These are phyloP conservation scores for Tricholomella constricta DNA, from an alignment of 768 basidiomycete genomes.

Conservation along the genomic window DNA sequence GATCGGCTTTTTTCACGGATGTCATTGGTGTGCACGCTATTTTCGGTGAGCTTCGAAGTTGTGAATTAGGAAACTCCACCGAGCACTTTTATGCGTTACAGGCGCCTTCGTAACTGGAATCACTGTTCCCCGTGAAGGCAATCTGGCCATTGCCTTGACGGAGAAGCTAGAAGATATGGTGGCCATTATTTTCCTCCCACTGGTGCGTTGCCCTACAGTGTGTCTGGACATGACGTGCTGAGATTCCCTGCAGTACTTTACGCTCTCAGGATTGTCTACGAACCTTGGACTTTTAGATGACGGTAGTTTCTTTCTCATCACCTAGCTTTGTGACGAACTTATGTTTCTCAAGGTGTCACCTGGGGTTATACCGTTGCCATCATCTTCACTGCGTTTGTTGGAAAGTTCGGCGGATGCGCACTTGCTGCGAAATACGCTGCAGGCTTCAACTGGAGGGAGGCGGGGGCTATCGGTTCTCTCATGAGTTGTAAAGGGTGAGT, in stretches of 20 bases:
- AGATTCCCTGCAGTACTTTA: slow-evolving; percentile 71
- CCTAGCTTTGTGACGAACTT: neutral
- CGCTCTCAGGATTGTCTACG: slow-evolving; percentile 87
- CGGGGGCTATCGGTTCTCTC: slow-evolving; percentile 81
- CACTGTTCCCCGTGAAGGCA: slow-evolving; percentile 85
- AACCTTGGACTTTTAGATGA: slow-evolving; percentile 82
- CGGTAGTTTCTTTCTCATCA: slow-evolving; percentile 38
- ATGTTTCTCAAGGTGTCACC: slow-evolving; percentile 54
- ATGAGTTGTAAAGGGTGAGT: slow-evolving; percentile 94
- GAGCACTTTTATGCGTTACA: slow-evolving; percentile 20
- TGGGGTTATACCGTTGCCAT: slow-evolving; percentile 92
- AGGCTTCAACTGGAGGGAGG: slow-evolving; percentile 81
- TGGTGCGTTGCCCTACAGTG: slow-evolving; percentile 43
- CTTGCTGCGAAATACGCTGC: slow-evolving; percentile 65
- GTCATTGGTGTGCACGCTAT: slow-evolving; percentile 91
- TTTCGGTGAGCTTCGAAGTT: slow-evolving; percentile 57
- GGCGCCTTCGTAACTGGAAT: slow-evolving; percentile 83
- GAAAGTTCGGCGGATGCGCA: slow-evolving; percentile 89
- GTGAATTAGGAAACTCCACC: neutral
- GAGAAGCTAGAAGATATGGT: slow-evolving; percentile 98
- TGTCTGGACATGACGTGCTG: neutral
- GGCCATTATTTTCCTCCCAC: slow-evolving; percentile 82
- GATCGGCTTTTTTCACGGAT: slow-evolving; percentile 91
- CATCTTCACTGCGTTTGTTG: slow-evolving; percentile 72
- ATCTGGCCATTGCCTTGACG: slow-evolving; percentile 82